Base-by-base conservation (phyloP, 225 moss, liverwort and hornwort species). In the Polytrichum commune region DNA sequence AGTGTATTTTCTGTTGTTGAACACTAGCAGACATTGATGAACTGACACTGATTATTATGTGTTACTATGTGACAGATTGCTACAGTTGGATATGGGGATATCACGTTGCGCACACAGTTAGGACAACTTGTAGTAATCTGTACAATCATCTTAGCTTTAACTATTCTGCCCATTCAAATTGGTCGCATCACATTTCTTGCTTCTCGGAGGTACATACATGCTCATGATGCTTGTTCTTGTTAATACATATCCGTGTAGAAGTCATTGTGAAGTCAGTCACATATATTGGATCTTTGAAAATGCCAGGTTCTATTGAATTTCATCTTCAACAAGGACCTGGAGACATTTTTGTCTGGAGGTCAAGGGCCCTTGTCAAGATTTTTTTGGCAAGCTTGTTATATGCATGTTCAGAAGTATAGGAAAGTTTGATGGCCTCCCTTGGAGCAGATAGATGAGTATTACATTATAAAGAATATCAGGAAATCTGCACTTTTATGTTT, bases 81-180 rank as follows among this genome's bases (percentile, higher is more conserved):
- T 60, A 96, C 95, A 53, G 95, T 96, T 46, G 95, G 95, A 30
- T 96, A 89, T 80, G 93, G 93, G 69, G 95, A 96, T 63, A 73
- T 96, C 55, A 85, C 88, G 10, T 85, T 91, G 0, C 67, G 80
- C 19, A 93, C 95, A 18, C 1, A 66, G 8, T 27, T 85, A 38
- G 95, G 95, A 62, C 88, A 90, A 82, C 54, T 91, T 19, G 87
- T 93, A 55, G 84, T 83, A 73, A 32, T 91, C 7, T 19, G 66
- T 55, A 84, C 93, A 65, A 96, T 96, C 25, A 30, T 96, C 65
- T 73, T 46, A 32, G 90, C 95, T 69, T 82, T 96, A 35, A 82
- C 78, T 70, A 64, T 93, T 62, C 76, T 93, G 58, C 95, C 95
- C 18, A 60, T 96, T 69, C 91, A 93, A 68, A 91, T 93, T 70